Base-by-base conservation (phyloP, 2,329 filamentous ascomycete species). In the Penicillium fuscoglaucum region DNA sequence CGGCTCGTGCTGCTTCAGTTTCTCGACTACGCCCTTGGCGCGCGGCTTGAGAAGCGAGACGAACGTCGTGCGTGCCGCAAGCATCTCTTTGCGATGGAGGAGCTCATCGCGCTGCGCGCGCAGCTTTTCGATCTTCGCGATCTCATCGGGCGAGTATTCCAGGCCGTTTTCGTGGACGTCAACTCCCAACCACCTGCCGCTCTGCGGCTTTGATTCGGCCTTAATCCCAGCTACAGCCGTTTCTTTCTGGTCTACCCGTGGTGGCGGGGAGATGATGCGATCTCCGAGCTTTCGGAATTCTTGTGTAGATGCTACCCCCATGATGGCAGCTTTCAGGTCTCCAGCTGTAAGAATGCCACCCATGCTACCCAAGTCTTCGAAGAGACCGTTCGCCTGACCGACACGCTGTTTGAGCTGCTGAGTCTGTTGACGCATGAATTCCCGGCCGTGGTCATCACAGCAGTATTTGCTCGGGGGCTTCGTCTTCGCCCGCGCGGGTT, bases 401-500 rank as follows among this genome's bases (percentile, higher is more conserved):
- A 67, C 48, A n/a, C 57, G 61, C 8, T 68, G 33, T 55, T 71
- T 71, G 15, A 75, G 64, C n/a, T 70, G 68, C 28, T 66, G 65
- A 13, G 67, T 67, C 47, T 71, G 71, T 24, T 61, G 68, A 13
- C 72, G 72, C 70, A 80, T 75, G 58, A 79, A 81, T 62, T 80
- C 77, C 15, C 70, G 66, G 12, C 79, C 79, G 57, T 80, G 79
- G 15, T 77, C 78, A 44, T 81, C 78, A n/a, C 72, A 76, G 63
- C 79, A 82, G 60, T 81, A 82, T 63, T 81, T 82, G 69, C 78
- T 80, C 4, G 70, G 74, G 46, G 64, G 71, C 50, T 72, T 72
- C 47, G 64, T 66, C n/a, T 64, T 72, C 26, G 76, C 71, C 21
- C 79, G 76, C 21, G 78, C 79, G 2, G 79, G 79, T 62, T 79